phyloP scores from a whole-genome alignment of 2,329 filamentous ascomycete species.

The Escovopsis sp. region DNA sequence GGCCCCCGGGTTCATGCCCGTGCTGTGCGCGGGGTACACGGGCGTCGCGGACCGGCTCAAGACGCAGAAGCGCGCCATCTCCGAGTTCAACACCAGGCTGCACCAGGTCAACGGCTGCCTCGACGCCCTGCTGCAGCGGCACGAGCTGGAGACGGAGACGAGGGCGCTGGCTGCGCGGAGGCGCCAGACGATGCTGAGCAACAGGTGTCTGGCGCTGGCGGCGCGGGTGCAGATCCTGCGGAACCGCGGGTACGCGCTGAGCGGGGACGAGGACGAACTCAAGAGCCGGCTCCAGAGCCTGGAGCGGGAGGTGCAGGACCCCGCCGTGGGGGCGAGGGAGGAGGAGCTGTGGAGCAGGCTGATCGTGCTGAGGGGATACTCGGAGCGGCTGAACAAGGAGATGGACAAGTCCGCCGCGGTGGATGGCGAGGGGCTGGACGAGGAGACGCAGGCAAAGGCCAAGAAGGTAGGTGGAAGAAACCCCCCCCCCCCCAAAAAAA shows the following conservation, averaged over 20 bases:
- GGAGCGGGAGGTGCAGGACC: conserved; percentile 58
- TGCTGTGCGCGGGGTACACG: conserved; percentile 59
- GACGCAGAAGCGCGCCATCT: conserved; percentile 54
- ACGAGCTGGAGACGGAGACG: conserved; percentile 64
- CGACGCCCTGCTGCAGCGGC: conserved; percentile 55
- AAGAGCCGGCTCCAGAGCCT: conserved; percentile 55
- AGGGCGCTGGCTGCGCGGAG: conserved; percentile 57
- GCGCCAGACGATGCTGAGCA: conserved; percentile 57
- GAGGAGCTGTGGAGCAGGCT: conserved; percentile 79
- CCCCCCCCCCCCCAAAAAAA: too few species aligned
- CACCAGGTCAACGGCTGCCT: conserved; percentile 69
- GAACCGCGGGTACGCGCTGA: conserved; percentile 68
- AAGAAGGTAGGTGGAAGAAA: conserved; percentile 44
- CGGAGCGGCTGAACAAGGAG: conserved; percentile 58
- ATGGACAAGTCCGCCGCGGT: conserved; percentile 50
- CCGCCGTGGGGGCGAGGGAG: conserved; percentile 57
- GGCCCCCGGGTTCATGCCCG: conserved; percentile 59
- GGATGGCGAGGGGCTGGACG: conserved; percentile 44
- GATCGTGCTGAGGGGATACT: conserved; percentile 58
- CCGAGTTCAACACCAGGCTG: conserved; percentile 54
- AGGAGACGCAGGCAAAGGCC: conserved; percentile 55
- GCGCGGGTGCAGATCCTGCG: conserved; percentile 68
- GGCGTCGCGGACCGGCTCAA: conserved; percentile 58
- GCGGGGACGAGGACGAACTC: conserved; percentile 64
- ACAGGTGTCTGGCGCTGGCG: conserved; percentile 59